Evolutionary conservation across 352 stramenopile species (phyloP).

Genomic region (Phytophthora ohioensis): DNA sequence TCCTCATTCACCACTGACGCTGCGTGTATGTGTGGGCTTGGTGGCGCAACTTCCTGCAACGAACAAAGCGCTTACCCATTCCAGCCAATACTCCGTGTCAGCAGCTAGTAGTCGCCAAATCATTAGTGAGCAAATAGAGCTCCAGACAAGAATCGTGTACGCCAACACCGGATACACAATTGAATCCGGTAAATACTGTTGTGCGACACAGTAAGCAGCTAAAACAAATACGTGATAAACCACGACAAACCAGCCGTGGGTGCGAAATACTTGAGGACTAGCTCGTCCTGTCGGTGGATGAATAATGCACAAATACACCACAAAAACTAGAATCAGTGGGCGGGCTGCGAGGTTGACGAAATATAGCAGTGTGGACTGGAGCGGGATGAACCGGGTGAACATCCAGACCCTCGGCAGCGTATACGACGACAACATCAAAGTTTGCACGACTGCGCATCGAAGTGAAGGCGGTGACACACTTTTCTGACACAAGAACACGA

Average conservation of each 20-base stretch:
- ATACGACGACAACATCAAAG: slow-evolving; percentile 46
- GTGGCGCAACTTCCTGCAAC: slow-evolving; percentile 24
- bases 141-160: slow-evolving; percentile 38
- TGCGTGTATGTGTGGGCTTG: slow-evolving; percentile 12
- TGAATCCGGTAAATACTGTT: slow-evolving; percentile 12
- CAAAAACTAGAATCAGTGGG: slow-evolving; percentile 30
- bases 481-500: slow-evolving; percentile 61
- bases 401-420: slow-evolving; percentile 46
- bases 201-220: slow-evolving; percentile 9
- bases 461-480: slow-evolving; percentile 58
- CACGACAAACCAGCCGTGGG: slow-evolving; percentile 42
- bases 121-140: slow-evolving; percentile 38
- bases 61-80: slow-evolving; percentile 39
- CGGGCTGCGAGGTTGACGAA: slow-evolving; percentile 29
- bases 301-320: slow-evolving; percentile 40
- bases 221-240: slow-evolving; percentile 35
- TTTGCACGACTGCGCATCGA: slow-evolving; percentile 35
- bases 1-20: slow-evolving; percentile 34
- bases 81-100: slow-evolving; percentile 56
- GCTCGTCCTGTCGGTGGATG: slow-evolving; percentile 31
- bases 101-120: slow-evolving; percentile 54
- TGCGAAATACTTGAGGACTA: slow-evolving; percentile 26
- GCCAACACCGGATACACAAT: slow-evolving; percentile 20
- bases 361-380: slow-evolving; percentile 11
- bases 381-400: slow-evolving; percentile 8